phyloP scores from a whole-genome alignment of 2,329 filamentous ascomycete genomes.

The Aspergillus ochraceus region DNA sequence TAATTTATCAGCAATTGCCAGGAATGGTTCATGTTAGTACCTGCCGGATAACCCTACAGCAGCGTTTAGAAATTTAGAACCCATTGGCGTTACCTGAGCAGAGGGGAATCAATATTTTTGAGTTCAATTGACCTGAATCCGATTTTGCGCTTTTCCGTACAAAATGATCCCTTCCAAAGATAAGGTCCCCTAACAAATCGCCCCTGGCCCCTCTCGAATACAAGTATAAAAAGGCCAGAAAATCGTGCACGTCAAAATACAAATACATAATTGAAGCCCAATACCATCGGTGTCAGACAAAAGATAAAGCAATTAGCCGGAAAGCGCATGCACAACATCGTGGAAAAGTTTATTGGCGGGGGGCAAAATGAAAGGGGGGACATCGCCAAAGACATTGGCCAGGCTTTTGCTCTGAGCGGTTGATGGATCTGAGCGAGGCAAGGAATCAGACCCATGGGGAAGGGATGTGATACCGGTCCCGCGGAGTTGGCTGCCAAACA shows the following conservation, averaged over 20 bases:
- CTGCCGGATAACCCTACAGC: too few species aligned
- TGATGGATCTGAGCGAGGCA: conserved; percentile 5
- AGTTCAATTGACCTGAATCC: too few species aligned
- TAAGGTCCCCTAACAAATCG: too few species aligned
- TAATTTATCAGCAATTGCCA: too few species aligned
- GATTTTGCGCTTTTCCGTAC: not conserved
- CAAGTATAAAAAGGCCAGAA: not conserved
- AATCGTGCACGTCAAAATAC: not conserved
- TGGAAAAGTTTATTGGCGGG: conserved; percentile 39
- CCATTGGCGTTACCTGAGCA: too few species aligned
- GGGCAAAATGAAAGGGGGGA: conserved; percentile 40
- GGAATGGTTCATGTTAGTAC: too few species aligned
- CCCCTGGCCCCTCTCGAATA: too few species aligned
- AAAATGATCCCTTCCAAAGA: not conserved
- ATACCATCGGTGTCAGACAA: conserved; percentile 4
- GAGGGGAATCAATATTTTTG: too few species aligned
- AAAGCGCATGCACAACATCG: conserved; percentile 35
- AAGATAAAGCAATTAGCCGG: conserved; percentile 12
- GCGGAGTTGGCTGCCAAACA: conserved; percentile 29
- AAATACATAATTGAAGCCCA: not conserved
- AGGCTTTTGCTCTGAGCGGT: conserved; percentile 27
- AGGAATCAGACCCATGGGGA: not conserved
- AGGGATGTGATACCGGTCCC: not conserved
- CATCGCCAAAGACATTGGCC: conserved; percentile 38
- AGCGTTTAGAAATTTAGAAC: too few species aligned